These are phyloP conservation scores for Rhizophora apiculata DNA, from an alignment of 345 rosid species.

Conservation along the genomic window DNA sequence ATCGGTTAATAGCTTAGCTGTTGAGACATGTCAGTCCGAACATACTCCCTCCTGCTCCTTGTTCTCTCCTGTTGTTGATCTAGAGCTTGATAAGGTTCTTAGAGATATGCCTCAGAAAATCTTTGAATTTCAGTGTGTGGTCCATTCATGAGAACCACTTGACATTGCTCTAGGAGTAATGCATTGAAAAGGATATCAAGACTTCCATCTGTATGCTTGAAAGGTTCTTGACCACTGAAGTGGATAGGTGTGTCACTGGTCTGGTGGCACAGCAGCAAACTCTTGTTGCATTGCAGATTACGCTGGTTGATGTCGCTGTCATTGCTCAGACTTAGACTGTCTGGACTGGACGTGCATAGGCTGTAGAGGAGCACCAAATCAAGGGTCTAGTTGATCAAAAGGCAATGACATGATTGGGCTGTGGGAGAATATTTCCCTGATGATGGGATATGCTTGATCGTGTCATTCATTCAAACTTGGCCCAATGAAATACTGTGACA, in stretches of 20 bases:
- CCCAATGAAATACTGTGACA: conserved; percentile 78
- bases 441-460: conserved; percentile 77
- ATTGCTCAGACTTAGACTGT: conserved; percentile 78
- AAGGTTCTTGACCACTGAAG: conserved; percentile 85
- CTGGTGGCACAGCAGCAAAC: conserved; percentile 98
- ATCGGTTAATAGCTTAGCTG: conserved; percentile 60
- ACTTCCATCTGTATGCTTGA: conserved; percentile 82
- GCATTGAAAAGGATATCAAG: conserved; percentile 76
- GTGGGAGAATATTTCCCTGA: conserved; percentile 91
- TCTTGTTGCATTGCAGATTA: conserved; percentile 83
- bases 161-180: conserved; percentile 88
- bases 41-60: conserved; percentile 65
- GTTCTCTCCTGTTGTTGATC: conserved; percentile 63
- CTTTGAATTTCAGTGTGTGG: conserved; percentile 62
- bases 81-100: conserved; percentile 84
- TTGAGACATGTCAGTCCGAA: conserved; percentile 41
- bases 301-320: conserved; percentile 93
- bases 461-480: conserved; percentile 61
- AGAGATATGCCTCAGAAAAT: conserved; percentile 90
- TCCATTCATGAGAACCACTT: conserved; percentile 57
- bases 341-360: conserved; percentile 83
- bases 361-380: conserved; percentile 84
- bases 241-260: conserved; percentile 88
- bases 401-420: conserved; percentile 89
- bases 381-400: conserved; percentile 82